phyloP scores from a whole-genome alignment of 2,329 filamentous ascomycete species.

The Sporothrix inflata region DNA sequence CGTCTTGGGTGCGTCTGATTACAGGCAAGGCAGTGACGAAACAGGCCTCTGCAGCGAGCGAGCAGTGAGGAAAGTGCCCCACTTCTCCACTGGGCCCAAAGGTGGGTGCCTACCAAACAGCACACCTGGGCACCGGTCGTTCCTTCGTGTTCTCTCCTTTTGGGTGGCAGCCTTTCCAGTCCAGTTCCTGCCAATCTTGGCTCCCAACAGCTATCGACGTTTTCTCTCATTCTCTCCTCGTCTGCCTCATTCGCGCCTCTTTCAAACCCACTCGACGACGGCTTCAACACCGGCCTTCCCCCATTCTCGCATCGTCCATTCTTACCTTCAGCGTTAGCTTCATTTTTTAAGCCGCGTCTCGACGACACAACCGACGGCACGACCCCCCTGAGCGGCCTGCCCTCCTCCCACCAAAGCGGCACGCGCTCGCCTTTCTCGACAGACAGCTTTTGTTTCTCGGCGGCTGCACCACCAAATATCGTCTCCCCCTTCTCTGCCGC shows the following conservation, averaged over 20 bases:
- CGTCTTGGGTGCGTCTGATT: slow-evolving; percentile 2
- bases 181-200: slow-evolving; percentile 21
- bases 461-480: neutral
- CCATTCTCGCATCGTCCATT: neutral
- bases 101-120: neutral
- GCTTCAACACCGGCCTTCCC: neutral
- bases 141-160: slow-evolving; percentile 15
- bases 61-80: slow-evolving; percentile 1
- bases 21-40: slow-evolving; percentile 18
- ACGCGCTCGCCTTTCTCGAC: neutral
- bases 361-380: neutral
- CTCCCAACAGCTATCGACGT: slow-evolving; percentile 16
- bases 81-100: slow-evolving; percentile 20
- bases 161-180: slow-evolving; percentile 14
- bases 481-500: neutral
- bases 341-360: neutral
- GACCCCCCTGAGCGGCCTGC: neutral
- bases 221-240: neutral
- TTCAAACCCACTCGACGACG: neutral
- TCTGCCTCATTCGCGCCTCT: neutral
- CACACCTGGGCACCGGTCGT: neutral
- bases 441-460: neutral
- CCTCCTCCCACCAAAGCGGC: neutral
- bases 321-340: slow-evolving; percentile 19
- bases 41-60: neutral